phyloP scores from a whole-genome alignment of 306 rosid species.

The Cicer cuneatum region DNA sequence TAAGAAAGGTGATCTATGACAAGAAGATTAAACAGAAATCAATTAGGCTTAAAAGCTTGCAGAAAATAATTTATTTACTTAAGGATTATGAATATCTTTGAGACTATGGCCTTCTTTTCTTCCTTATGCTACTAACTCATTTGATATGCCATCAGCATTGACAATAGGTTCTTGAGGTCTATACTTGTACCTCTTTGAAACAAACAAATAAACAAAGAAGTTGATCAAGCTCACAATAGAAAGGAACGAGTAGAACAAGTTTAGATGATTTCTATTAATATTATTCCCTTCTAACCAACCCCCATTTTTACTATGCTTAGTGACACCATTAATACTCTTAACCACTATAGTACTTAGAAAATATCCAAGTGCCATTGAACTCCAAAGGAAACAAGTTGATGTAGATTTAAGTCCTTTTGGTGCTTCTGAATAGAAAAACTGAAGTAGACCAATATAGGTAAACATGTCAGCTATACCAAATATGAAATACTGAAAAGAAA shows the following conservation, averaged over 20 bases:
- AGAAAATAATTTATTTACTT: neutral
- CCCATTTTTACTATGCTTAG: constrained; percentile 59
- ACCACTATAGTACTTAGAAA: constrained; percentile 77
- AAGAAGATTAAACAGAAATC: neutral
- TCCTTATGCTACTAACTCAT: constrained; percentile 27
- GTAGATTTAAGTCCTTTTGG: constrained; percentile 77
- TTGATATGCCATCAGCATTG: constrained; percentile 38
- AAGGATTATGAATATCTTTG: constrained; percentile 7
- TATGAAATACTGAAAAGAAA: constrained; percentile 83
- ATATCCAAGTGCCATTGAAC: constrained; percentile 90
- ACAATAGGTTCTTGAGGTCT: constrained; percentile 51
- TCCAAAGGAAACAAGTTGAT: constrained; percentile 90
- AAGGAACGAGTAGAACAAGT: constrained; percentile 79
- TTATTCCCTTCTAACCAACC: constrained; percentile 93
- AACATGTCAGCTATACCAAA: constrained; percentile 95
- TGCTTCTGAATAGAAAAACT: constrained; percentile 93
- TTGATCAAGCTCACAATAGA: constrained; percentile 74
- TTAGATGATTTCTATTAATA: constrained; percentile 77
- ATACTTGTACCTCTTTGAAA: constrained; percentile 73
- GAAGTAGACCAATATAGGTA: constrained; percentile 81
- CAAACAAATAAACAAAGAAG: constrained; percentile 67
- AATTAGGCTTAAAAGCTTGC: constrained; percentile 5
- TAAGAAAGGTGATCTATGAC: no score
- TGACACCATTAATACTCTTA: constrained; percentile 69
- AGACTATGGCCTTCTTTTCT: neutral